These are phyloP conservation scores for Lactifluus echinatus DNA, from an alignment of 768 basidiomycete genomes.

Conservation along the genomic window DNA sequence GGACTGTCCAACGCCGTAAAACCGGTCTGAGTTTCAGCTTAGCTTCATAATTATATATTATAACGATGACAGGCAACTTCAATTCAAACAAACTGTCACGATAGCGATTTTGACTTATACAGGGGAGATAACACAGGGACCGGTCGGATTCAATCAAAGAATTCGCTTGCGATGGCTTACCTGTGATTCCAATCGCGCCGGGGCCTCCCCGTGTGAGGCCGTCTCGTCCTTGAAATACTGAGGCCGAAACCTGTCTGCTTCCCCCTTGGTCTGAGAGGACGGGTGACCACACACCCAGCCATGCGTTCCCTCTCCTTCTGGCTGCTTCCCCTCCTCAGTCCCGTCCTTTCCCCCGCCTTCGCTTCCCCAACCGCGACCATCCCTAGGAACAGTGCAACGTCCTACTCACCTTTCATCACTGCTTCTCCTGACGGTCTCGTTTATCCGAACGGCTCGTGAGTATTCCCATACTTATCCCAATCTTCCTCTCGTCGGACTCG, in stretches of 20 bases:
- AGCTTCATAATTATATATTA: too few relatives aligned
- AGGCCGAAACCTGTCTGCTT: neutral
- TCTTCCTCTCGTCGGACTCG: neutral
- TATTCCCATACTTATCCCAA: neutral
- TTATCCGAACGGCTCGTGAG: constrained; percentile 13
- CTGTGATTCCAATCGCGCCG: neutral
- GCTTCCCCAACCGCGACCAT: constrained; percentile 2
- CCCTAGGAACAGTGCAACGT: neutral
- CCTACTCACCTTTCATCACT: constrained; percentile 4
- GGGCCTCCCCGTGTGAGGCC: neutral
- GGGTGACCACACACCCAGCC: neutral
- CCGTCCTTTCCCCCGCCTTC: neutral
- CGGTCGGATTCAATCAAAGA: too few relatives aligned
- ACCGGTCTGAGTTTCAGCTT: too few relatives aligned
- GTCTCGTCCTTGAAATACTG: neutral
- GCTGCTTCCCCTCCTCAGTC: neutral
- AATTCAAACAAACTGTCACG: too few relatives aligned
- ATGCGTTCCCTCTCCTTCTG: constrained; percentile 8
- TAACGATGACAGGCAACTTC: too few relatives aligned
- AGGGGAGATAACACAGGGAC: too few relatives aligned
- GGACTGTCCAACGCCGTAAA: too few relatives aligned
- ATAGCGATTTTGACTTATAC: too few relatives aligned
- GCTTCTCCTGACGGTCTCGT: neutral
- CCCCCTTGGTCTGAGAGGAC: neutral
- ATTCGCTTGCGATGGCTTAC: neutral